Conservation (phyloP, 345 rosid genomes). For the Barbarea vulgaris region DNA sequence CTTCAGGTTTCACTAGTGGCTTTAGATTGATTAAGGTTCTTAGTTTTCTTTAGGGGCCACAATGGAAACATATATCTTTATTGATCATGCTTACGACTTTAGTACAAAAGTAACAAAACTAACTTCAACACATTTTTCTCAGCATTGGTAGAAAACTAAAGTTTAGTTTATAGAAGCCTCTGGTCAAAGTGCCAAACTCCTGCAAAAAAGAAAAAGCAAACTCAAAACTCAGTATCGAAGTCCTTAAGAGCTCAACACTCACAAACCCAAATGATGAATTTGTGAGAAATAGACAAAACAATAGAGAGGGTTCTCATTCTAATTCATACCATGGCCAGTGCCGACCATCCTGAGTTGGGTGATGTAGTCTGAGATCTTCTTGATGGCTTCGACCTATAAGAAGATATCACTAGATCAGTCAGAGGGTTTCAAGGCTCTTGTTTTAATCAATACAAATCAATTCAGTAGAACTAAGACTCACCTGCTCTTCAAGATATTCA, state of each 20-base stretch:
- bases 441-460: neutral
- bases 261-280: neutral
- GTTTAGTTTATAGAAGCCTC: slow-evolving; percentile 44
- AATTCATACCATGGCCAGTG: slow-evolving; percentile 78
- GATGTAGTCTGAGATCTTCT: slow-evolving; percentile 83
- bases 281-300: neutral
- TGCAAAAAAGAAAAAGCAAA: slow-evolving; percentile 36
- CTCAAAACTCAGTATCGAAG: neutral
- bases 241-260: neutral
- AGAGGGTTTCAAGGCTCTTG: neutral
- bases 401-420: neutral
- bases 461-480: slow-evolving; percentile 13
- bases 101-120: neutral
- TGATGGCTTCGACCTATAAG: slow-evolving; percentile 71
- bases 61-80: neutral
- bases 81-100: neutral
- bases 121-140: neutral
- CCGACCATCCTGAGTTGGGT: slow-evolving; percentile 88
- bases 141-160: neutral
- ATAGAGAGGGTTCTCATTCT: neutral
- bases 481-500: slow-evolving; percentile 76
- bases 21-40: neutral
- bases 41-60: neutral
- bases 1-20: neutral
- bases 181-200: slow-evolving; percentile 96